Percentiles rank a stretch among this genome's conserved stretches.
phyloP scores from a whole-genome alignment of 73 alveolate genomes.

The Paramecium pentaurelia region DNA sequence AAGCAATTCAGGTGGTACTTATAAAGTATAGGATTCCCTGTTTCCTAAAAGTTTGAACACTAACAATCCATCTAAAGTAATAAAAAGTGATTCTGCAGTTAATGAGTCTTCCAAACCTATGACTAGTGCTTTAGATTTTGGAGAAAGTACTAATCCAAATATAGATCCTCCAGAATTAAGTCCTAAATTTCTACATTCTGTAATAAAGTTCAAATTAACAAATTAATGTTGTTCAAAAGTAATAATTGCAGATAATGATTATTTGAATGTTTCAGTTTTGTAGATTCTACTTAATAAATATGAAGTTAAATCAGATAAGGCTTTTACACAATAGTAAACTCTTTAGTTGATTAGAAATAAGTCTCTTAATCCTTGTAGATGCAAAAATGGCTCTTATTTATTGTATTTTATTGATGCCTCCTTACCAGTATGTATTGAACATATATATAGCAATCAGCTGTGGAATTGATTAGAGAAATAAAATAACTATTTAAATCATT shows the following conservation, averaged over 20 bases:
- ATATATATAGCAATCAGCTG: not conserved
- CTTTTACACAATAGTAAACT: not conserved
- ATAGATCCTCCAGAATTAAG: constrained; percentile 19
- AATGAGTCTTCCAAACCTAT: constrained; percentile 28
- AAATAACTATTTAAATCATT: not conserved
- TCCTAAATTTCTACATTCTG: not conserved
- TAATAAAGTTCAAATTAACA: constrained; percentile 22
- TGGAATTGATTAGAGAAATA: not conserved
- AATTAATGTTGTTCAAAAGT: constrained; percentile 41
- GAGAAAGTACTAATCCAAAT: constrained; percentile 12
- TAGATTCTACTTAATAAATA: constrained; percentile 15
- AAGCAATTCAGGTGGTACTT: constrained; percentile 15
- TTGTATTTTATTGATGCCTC: constrained; percentile 13
- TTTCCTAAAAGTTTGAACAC: not conserved
- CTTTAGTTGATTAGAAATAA: not conserved
- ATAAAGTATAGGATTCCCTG: constrained; percentile 15
- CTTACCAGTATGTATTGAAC: not conserved
- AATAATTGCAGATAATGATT: constrained; percentile 30
- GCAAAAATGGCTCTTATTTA: constrained; percentile 15
- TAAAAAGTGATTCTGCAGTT: not conserved
- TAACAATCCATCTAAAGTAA: not conserved
- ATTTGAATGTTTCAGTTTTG: not conserved
- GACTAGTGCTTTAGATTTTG: constrained; percentile 1
- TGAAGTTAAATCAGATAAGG: constrained; percentile 13
- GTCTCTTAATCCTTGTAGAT: constrained; percentile 17